phyloP scores from a whole-genome alignment of 495 filamentous ascomycete species.

The Penicillium paxilli region DNA sequence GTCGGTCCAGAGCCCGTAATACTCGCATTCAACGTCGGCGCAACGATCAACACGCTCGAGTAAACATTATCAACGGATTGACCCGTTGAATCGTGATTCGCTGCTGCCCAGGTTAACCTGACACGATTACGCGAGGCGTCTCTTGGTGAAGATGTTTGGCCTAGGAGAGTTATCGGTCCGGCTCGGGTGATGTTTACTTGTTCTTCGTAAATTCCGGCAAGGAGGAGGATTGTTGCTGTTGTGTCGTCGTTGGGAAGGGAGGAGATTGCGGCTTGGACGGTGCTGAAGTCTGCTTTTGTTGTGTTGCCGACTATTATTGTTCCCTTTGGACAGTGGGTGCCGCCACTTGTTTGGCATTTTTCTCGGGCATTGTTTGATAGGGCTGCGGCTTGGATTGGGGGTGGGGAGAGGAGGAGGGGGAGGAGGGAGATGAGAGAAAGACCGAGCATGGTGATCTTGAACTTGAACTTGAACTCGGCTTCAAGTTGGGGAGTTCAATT shows the following conservation, averaged over 20 bases:
- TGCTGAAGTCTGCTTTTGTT: constrained; percentile 40
- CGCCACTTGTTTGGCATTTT: constrained; percentile 16
- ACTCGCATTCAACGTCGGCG: constrained; percentile 56
- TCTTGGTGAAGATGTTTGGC: constrained; percentile 44
- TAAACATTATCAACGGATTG: constrained; percentile 54
- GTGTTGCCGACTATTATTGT: constrained; percentile 48
- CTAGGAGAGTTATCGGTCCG: constrained; percentile 55
- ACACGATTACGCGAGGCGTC: constrained; percentile 46
- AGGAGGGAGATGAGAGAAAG: constrained; percentile 3
- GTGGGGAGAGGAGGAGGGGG: constrained; percentile 11
- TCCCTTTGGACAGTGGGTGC: constrained; percentile 44
- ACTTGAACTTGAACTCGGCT: no score
- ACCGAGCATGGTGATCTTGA: no score
- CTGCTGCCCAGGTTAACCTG: constrained; percentile 49
- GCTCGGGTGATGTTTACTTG: constrained; percentile 61
- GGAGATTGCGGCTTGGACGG: constrained; percentile 52
- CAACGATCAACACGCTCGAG: constrained; percentile 54
- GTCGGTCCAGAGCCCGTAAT: constrained; percentile 57
- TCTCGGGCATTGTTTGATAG: background rate
- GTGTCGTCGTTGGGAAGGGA: constrained; percentile 53
- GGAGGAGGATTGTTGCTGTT: constrained; percentile 53
- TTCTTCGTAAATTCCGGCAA: constrained; percentile 55
- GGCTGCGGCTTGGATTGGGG: background rate
- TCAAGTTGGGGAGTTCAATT: no score
- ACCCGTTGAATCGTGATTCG: constrained; percentile 45